Conservation (phyloP, 2,329 filamentous ascomycete genomes). For the Venturia carpophila region DNA sequence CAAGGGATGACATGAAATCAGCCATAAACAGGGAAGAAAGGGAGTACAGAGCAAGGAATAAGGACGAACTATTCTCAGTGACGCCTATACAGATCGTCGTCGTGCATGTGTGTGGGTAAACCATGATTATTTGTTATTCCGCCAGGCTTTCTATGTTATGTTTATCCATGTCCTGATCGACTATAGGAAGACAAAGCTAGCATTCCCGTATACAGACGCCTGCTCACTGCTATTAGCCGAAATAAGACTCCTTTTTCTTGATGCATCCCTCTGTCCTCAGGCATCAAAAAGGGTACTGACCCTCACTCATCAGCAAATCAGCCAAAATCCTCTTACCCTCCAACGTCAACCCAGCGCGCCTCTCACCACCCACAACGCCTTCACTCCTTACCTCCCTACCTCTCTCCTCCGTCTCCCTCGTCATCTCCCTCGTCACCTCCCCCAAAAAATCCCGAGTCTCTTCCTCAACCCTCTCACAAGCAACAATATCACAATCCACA, state of each 20-base stretch:
- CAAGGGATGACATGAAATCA: background rate
- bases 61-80: background rate
- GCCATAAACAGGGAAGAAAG: constrained; percentile 7
- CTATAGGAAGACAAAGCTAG: no score
- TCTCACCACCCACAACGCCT: background rate
- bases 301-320: background rate
- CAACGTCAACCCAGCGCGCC: background rate
- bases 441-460: background rate
- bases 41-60: background rate
- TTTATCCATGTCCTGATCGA: background rate
- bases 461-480: background rate
- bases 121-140: no score
- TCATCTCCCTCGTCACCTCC: background rate
- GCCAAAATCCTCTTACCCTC: background rate
- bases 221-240: no score
- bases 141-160: background rate
- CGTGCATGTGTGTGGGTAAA: background rate
- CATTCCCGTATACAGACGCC: no score
- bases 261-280: background rate
- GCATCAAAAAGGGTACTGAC: background rate
- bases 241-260: background rate
- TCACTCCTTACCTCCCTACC: background rate
- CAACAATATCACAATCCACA: background rate
- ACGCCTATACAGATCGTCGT: background rate
- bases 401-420: background rate